Conservation (phyloP, 148 eudicot genomes). For the Silene latifolia region DNA sequence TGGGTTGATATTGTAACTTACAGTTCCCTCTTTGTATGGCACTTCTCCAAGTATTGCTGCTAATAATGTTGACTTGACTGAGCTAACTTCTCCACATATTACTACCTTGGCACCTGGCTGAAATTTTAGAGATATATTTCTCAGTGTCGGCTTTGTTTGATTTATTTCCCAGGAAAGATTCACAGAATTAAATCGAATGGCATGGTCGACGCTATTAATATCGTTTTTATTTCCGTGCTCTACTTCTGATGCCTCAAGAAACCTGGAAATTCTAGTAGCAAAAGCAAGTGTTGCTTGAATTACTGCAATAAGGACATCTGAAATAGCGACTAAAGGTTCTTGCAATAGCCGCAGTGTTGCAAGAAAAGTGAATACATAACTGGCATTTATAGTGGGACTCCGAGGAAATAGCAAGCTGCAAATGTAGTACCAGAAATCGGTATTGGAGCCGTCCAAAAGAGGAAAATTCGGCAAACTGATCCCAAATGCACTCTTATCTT, state of each 20-base stretch:
- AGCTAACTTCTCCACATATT: conserved; percentile 79
- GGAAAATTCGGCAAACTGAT: conserved; percentile 39
- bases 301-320: conserved; percentile 58
- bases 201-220: conserved; percentile 10
- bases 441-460: conserved; percentile 67
- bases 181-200: conserved; percentile 36
- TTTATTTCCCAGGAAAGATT: conserved; percentile 58
- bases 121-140: conserved; percentile 45
- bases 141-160: conserved; percentile 40
- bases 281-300: conserved; percentile 69
- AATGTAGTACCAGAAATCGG: conserved; percentile 65
- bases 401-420: conserved; percentile 54
- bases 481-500: conserved; percentile 48
- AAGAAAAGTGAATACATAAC: conserved; percentile 67
- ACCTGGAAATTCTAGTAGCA: conserved; percentile 48
- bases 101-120: conserved; percentile 59
- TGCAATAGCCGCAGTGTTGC: conserved; percentile 65
- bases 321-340: conserved; percentile 57
- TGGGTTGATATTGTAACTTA: conserved; percentile 28
- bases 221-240: conserved; percentile 30
- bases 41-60: conserved; percentile 79
- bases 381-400: conserved; percentile 55
- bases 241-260: conserved; percentile 66
- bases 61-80: conserved; percentile 72
- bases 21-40: conserved; percentile 50